Evolutionary conservation across 2,329 filamentous ascomycete species (phyloP), one percentile per base, ranked within the genome.

Genomic region (Albophoma yamanashiensis): DNA sequence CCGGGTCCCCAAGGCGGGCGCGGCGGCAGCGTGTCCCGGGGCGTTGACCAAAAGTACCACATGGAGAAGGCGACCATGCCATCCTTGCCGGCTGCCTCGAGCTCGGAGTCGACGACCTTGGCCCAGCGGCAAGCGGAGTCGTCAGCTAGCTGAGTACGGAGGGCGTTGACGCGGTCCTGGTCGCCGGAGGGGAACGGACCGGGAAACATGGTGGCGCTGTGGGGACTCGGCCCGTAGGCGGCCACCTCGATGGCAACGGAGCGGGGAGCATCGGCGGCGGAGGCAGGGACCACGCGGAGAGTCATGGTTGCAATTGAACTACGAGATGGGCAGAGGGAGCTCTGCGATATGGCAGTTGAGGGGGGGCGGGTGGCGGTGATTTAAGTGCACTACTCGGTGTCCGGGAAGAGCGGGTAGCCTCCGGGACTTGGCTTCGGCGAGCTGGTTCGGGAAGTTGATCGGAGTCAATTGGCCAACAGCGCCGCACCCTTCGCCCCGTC

Each of bases 161-260:
- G 64, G n/a, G 59, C 58, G 20, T 62, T 50, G n/a, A 62, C 64
- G 59, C 67, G 69, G 36, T 58, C 61, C 15, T 67, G 62, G 14
- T 62, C 55, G 12, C 64, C 68, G 12, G 63, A 58, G 1, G 63
- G 58, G 45, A 65, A 65, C 4, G 67, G 65, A 1, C 65, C 65
- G 1, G 71, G 69, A 57, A 70, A 74, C 1, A 79, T 67, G 22
- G 73, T 64, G 2, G 57, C 20, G 56, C 65, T 70, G 58, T 73
- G 64, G 14, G 69, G 64, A 47, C 67, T 73, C 11, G 67, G 64
- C 1, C 65, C 68, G 60, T 76, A 77, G 22, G 76, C 76, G 4
- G 62, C 65, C 20, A 56, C 62, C 64, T 78, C 76, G 52, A 78
- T 75, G 56, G 71, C 66, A 22, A 69, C 69, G 40, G 70, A 66